A percentile compares a stretch with the other conserved stretches of the same genome.
Conservation (phyloP, 805 yeast genomes). For the Saturnispora sanitii region DNA sequence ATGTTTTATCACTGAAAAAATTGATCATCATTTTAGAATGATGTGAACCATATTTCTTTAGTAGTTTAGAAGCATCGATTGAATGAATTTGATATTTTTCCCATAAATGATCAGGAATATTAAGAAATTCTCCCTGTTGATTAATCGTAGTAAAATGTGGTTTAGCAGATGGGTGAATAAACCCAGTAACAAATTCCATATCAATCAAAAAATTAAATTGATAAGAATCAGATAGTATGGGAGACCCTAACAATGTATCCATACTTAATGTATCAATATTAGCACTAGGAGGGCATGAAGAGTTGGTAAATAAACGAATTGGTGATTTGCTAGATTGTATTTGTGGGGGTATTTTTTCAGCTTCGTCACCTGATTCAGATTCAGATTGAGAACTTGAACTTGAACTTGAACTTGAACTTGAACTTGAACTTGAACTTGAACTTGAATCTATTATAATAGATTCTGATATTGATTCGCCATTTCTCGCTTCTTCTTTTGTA, state of each 20-base stretch:
- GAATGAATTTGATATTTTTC: constrained; percentile 16
- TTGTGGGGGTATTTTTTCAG: too few relatives aligned
- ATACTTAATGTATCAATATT: constrained; percentile 23
- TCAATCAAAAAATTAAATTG: constrained; percentile 29
- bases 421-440: too few relatives aligned
- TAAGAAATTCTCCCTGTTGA: constrained; percentile 27
- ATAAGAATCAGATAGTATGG: constrained; percentile 18
- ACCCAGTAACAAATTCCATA: constrained; percentile 18
- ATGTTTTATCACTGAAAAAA: constrained; percentile 34
- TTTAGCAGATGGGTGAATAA: constrained; percentile 18
- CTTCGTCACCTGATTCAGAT: too few relatives aligned
- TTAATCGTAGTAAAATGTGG: constrained; percentile 20
- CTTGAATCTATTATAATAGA: neutral
- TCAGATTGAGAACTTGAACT: too few relatives aligned
- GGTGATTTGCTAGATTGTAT: too few relatives aligned
- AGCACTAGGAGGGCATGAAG: constrained; percentile 2
- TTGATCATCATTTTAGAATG: constrained; percentile 65
- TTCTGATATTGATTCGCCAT: constrained; percentile 10
- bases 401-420: too few relatives aligned
- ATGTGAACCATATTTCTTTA: constrained; percentile 37
- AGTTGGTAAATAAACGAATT: neutral
- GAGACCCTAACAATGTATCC: constrained; percentile 21
- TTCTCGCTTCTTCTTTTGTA: constrained; percentile 20
- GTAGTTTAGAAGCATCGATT: constrained; percentile 22
- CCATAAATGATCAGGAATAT: constrained; percentile 24